Conservation (phyloP, 495 filamentous ascomycete species). For the Penicillium flavigenum region DNA sequence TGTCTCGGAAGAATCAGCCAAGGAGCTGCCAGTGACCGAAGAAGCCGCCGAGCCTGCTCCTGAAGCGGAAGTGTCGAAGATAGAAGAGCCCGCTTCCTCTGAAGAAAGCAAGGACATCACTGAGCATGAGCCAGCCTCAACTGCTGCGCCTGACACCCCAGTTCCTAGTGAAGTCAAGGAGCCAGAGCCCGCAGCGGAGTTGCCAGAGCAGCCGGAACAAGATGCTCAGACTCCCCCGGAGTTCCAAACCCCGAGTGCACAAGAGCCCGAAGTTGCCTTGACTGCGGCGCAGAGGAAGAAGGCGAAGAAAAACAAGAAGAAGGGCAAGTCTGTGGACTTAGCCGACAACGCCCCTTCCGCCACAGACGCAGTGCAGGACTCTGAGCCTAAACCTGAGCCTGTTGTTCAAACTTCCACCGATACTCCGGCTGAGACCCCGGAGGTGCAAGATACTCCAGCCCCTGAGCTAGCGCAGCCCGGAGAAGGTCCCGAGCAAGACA, state of each 20-base stretch:
- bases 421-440: slow-evolving; percentile 1
- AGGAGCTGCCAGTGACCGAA: slow-evolving; percentile 2
- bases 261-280: slow-evolving; percentile 16
- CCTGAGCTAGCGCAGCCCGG: not conserved
- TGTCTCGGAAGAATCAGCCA: not conserved
- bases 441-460: not conserved
- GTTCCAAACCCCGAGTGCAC: slow-evolving; percentile 9
- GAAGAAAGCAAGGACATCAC: slow-evolving; percentile 9
- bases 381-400: not conserved
- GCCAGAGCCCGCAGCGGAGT: not conserved
- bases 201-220: not conserved
- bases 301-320: slow-evolving; percentile 48
- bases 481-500: not conserved
- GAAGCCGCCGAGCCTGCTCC: not conserved
- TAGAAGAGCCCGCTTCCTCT: not conserved
- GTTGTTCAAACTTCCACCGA: not conserved
- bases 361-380: slow-evolving; percentile 9
- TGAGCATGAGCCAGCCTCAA: not conserved
- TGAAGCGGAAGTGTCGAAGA: not conserved
- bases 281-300: slow-evolving; percentile 22
- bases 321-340: slow-evolving; percentile 34
- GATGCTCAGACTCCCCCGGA: slow-evolving; percentile 12
- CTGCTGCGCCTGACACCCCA: not conserved
- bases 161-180: slow-evolving; percentile 5
- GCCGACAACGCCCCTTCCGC: slow-evolving; percentile 19